Evolutionary conservation across 352 stramenopile species (phyloP).

Genomic region (Phytophthora niederhauseri): DNA sequence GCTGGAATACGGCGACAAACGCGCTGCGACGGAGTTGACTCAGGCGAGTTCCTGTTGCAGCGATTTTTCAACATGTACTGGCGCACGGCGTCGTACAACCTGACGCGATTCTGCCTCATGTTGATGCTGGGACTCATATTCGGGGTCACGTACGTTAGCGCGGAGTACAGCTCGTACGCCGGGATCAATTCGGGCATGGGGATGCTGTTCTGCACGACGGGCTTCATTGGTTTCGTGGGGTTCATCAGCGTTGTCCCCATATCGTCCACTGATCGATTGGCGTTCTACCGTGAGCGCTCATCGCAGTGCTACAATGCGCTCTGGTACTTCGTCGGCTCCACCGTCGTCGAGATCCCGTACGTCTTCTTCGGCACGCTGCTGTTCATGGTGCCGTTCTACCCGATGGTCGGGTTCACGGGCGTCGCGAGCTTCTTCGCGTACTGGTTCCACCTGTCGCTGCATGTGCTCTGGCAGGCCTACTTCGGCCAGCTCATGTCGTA

Average conservation of each 20-base stretch:
- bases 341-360: slow-evolving; percentile 19
- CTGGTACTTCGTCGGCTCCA: slow-evolving; percentile 29
- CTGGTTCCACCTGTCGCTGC: slow-evolving; percentile 23
- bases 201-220: slow-evolving; percentile 72
- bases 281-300: slow-evolving; percentile 59
- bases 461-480: slow-evolving; percentile 29
- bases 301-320: slow-evolving; percentile 51
- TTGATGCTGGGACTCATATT: slow-evolving; percentile 29
- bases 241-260: slow-evolving; percentile 71
- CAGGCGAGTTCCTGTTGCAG: slow-evolving; percentile 39
- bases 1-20: no score
- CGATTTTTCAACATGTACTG: slow-evolving; percentile 43
- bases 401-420: slow-evolving; percentile 32
- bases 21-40: no score
- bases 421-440: slow-evolving; percentile 18
- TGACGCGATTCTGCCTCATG: no score
- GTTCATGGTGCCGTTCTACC: slow-evolving; percentile 23
- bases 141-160: slow-evolving; percentile 27
- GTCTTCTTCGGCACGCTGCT: slow-evolving; percentile 17
- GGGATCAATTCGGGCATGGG: slow-evolving; percentile 24
- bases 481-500: slow-evolving; percentile 36
- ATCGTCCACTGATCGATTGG: slow-evolving; percentile 73
- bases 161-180: slow-evolving; percentile 30
- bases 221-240: slow-evolving; percentile 73
- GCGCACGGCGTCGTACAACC: no score